These are phyloP conservation scores for Boletus reticuloceps DNA, from an alignment of 768 basidiomycete species.

Conservation along the genomic window DNA sequence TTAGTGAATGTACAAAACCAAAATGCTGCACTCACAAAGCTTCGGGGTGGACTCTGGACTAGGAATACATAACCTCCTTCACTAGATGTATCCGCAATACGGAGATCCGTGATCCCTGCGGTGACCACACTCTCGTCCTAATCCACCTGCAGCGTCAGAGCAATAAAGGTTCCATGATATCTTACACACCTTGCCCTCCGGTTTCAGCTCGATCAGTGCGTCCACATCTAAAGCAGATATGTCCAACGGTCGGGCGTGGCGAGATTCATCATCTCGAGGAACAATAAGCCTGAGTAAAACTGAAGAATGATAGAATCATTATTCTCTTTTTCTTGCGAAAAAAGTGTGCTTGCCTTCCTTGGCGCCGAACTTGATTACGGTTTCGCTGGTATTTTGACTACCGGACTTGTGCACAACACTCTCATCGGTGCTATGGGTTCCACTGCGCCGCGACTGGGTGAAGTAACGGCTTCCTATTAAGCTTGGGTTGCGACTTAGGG, in stretches of 20 bases:
- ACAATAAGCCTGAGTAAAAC: constrained; percentile 46
- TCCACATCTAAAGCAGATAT: constrained; percentile 61
- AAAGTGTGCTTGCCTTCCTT: constrained; percentile 37
- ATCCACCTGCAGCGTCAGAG: constrained; percentile 4
- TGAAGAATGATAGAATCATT: constrained; percentile 8
- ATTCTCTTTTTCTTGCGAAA: not conserved
- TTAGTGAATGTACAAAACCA: not conserved
- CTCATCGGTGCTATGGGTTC: constrained; percentile 43
- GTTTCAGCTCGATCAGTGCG: constrained; percentile 61
- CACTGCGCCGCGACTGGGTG: constrained; percentile 35
- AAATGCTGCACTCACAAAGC: constrained; percentile 46
- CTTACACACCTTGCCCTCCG: constrained; percentile 62
- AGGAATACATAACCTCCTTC: constrained; percentile 42
- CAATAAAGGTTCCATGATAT: not conserved
- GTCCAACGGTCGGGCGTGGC: constrained; percentile 47
- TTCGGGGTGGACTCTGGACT: constrained; percentile 52
- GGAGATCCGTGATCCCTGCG: constrained; percentile 60
- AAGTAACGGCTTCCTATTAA: constrained; percentile 83
- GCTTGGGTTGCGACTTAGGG: constrained; percentile 53
- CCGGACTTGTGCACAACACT: constrained; percentile 32
- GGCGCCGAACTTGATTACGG: constrained; percentile 48
- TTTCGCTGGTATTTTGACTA: constrained; percentile 35
- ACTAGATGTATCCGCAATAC: constrained; percentile 46
- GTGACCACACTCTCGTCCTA: constrained; percentile 73
- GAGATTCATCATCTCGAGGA: constrained; percentile 39